Evolutionary conservation across 805 yeast genomes (phyloP).

Genomic region (Pichia manshurica): DNA sequence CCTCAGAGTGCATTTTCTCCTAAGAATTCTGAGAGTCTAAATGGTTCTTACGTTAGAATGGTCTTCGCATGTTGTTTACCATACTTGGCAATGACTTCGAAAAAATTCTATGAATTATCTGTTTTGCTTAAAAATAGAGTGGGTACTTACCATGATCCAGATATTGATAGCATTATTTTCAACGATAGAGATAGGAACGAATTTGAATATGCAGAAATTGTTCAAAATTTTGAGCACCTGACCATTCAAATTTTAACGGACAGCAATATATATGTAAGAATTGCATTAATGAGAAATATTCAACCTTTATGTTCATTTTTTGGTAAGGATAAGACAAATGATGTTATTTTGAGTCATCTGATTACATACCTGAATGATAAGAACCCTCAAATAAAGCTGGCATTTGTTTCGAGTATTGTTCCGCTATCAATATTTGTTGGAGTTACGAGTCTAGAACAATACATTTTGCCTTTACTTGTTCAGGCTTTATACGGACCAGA

Average conservation of each 20-base stretch:
- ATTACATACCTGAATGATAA: conserved; percentile 87
- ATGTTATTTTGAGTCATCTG: conserved; percentile 79
- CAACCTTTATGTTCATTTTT: conserved; percentile 73
- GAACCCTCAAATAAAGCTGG: conserved; percentile 57
- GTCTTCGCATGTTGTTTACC: conserved; percentile 73
- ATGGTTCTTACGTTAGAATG: conserved; percentile 45
- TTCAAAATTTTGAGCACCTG: conserved; percentile 57
- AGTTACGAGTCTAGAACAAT: conserved; percentile 74
- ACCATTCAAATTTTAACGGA: conserved; percentile 67
- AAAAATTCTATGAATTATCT: conserved; percentile 58
- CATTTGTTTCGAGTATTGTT: conserved; percentile 66
- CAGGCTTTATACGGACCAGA: conserved; percentile 84
- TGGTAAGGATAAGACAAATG: conserved; percentile 85
- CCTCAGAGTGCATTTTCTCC: not conserved
- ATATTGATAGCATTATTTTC: conserved; percentile 35
- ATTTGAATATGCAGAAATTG: conserved; percentile 38
- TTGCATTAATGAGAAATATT: conserved; percentile 65
- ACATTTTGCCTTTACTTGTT: conserved; percentile 73
- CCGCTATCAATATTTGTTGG: conserved; percentile 80
- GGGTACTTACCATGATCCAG: conserved; percentile 34
- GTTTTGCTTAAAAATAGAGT: conserved; percentile 37
- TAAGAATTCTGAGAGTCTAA: not conserved
- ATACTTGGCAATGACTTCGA: conserved; percentile 57
- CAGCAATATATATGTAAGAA: conserved; percentile 55
- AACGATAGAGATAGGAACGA: conserved; percentile 32